phyloP scores from a whole-genome alignment of 768 basidiomycete species.

The Trametes cinnabarina region DNA sequence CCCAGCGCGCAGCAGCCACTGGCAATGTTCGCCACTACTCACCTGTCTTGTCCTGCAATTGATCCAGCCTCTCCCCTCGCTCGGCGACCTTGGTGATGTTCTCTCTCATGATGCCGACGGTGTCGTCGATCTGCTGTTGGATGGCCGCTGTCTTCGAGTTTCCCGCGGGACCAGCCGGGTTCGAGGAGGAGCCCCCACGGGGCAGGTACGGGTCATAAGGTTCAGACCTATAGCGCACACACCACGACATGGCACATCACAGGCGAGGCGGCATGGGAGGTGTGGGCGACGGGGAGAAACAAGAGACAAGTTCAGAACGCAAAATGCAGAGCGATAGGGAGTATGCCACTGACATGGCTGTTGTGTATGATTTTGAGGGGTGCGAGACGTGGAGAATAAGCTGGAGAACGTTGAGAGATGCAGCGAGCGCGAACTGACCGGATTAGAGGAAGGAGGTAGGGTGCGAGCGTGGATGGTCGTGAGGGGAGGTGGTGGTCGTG shows the following conservation, averaged over 20 bases:
- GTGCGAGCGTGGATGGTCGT: slow-evolving; percentile 18
- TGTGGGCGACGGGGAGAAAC: background rate
- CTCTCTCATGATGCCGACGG: slow-evolving; percentile 96
- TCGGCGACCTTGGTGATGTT: slow-evolving; percentile 97
- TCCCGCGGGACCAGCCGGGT: slow-evolving; percentile 48
- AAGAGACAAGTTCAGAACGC: slow-evolving; percentile 6
- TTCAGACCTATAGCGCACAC: slow-evolving; percentile 67
- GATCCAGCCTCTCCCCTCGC: slow-evolving; percentile 90
- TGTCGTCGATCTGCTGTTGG: slow-evolving; percentile 96
- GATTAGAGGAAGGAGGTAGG: slow-evolving; percentile 14
- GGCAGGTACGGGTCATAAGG: slow-evolving; percentile 99
- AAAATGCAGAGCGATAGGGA: slow-evolving; percentile 9
- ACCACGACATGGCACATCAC: background rate
- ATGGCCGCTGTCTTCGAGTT: slow-evolving; percentile 91
- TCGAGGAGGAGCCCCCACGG: slow-evolving; percentile 67
- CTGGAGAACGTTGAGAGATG: background rate
- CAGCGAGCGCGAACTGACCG: slow-evolving; percentile 13
- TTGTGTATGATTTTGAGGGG: slow-evolving; percentile 5
- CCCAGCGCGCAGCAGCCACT: background rate
- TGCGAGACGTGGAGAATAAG: slow-evolving; percentile 1
- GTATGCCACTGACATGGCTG: slow-evolving; percentile 23
- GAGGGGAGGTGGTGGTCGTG: slow-evolving; percentile 15
- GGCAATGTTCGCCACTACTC: slow-evolving; percentile 51
- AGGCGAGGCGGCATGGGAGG: background rate
- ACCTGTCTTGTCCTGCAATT: slow-evolving; percentile 98